Base-by-base conservation (phyloP, 2,329 filamentous ascomycete species). In the Phyllosticta paracitricarpa region DNA sequence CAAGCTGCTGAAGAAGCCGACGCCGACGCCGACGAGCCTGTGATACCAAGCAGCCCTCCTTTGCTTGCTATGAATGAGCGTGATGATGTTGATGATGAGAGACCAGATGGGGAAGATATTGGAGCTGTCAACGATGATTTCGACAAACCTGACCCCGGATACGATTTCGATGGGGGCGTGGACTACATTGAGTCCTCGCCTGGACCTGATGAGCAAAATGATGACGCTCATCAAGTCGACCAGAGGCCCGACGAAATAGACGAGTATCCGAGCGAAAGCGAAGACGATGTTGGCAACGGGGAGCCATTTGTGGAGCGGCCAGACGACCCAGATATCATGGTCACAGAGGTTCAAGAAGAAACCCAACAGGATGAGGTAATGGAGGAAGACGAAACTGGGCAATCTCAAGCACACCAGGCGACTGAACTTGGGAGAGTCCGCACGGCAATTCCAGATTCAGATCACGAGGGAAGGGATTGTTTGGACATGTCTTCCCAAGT, bases 31-130 rank as follows among this genome's bases (percentile, higher is more conserved):
- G 69, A 71, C 54, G 68, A 70, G 17, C 66, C 71, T 25, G 70
- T 53, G 14, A 54, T 75, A 28, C 72, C 72, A 2, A 75, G 73
- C 59, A 75, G 73, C 59, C 73, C 73, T 12, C 73, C 73, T 10
- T 56, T 70, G 2, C 40, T 70, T 25, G 48, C 22, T 0, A 68
- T 68, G 59, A 68, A 70, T 33, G 69, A 71, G 9, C 24, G 54
- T 25, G 58, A 59, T 14, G 66, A 70, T n/a, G 66, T 67, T 19
- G 63, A 66, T 52, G 66, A 65, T 4, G 61, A 56, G 12, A 14
- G 35, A 40, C 30, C 4, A n/a, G 19, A 35, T 30, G 26, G 40
- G 19, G 56, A 63, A 26, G 52, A 54, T 54, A 28, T 54, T 22
- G 48, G 14, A 25, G 57, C 14, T 12, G 19, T 33, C n/a, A 60